Evolutionary conservation across 2,329 filamentous ascomycete genomes (phyloP), one percentile per base, ranked within the genome.

Genomic region (Sclerotinia nivalis): DNA sequence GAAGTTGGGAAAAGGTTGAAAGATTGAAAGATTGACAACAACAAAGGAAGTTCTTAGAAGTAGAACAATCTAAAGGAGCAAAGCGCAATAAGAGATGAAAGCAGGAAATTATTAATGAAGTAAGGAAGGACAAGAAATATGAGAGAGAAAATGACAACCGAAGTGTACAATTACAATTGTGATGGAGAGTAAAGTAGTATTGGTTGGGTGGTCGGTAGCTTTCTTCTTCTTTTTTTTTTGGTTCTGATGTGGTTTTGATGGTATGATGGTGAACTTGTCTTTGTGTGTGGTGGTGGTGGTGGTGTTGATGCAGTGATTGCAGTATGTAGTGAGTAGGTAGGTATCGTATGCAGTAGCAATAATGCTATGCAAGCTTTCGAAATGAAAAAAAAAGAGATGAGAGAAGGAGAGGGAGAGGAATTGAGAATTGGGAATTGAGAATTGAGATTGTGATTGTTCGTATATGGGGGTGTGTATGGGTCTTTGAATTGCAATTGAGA

Each of bases 401-500:
- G 25, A 20, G 31, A 34, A 22, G 12, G 25, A 31, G 49, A 13
- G 34, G n/a, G 25, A 25, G 49, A 55, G 8, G n/a, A 31, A 9
- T 18, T 56, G 34, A 25, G 50, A 55, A 47, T 22, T 22, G 20
- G 3, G 20, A n/a, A 50, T 50, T 22, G 20, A 12, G 12, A 37
- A 25, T 49, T 64, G 28, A 34, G 60, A 50, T 37, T 64, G 28
- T 62, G 59, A 50, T 18, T 22, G 59, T 28, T 47, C 25, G 43
- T 18, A 15, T 15, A 54, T 34, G 54, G 18, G 34, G 34, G n/a
- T 25, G 34, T 43, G 40, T 31, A 45, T 54, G 49, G 28, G 49
- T 66, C 49, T 66, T 54, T 50, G 62, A 50, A 12, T 37, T 12
- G 28, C 45, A 60, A 68, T 68, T 68, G 66, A 68, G 66, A 68